Conservation (phyloP, 305 asterid species). For the Caryopteris hybrid region DNA sequence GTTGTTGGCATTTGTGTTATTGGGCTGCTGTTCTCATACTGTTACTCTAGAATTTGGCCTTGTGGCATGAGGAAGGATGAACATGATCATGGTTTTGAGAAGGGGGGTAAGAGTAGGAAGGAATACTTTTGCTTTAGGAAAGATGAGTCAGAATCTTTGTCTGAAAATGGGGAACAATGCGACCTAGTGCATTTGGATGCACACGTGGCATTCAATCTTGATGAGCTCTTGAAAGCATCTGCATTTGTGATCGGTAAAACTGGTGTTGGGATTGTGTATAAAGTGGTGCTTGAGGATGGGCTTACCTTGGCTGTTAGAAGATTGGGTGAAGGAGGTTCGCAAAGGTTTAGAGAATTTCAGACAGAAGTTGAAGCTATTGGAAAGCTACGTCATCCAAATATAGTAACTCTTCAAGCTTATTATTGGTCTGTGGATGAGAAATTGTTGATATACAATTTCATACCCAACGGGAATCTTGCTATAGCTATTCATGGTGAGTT, state of each 20-base stretch:
- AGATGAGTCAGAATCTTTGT: slow-evolving; percentile 82
- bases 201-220: slow-evolving; percentile 73
- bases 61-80: slow-evolving; percentile 42
- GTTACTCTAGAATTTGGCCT: slow-evolving; percentile 68
- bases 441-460: slow-evolving; percentile 68
- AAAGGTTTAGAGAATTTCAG: slow-evolving; percentile 81
- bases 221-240: slow-evolving; percentile 87
- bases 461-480: slow-evolving; percentile 72
- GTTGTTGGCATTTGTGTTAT: slow-evolving; percentile 73
- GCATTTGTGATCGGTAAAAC: slow-evolving; percentile 93
- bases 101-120: slow-evolving; percentile 48
- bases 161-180: slow-evolving; percentile 70
- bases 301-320: slow-evolving; percentile 74
- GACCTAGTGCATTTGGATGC: slow-evolving; percentile 70
- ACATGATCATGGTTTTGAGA: slow-evolving; percentile 41
- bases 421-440: slow-evolving; percentile 93
- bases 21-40: slow-evolving; percentile 82
- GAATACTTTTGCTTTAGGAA: slow-evolving; percentile 83
- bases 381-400: slow-evolving; percentile 72
- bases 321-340: slow-evolving; percentile 92
- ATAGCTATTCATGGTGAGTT: slow-evolving; percentile 69
- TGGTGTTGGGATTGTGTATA: slow-evolving; percentile 80
- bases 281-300: slow-evolving; percentile 86
- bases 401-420: slow-evolving; percentile 70
- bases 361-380: slow-evolving; percentile 90